These are phyloP conservation scores for Begonia fuchsioides DNA, from an alignment of 306 rosid species.

Conservation along the genomic window DNA sequence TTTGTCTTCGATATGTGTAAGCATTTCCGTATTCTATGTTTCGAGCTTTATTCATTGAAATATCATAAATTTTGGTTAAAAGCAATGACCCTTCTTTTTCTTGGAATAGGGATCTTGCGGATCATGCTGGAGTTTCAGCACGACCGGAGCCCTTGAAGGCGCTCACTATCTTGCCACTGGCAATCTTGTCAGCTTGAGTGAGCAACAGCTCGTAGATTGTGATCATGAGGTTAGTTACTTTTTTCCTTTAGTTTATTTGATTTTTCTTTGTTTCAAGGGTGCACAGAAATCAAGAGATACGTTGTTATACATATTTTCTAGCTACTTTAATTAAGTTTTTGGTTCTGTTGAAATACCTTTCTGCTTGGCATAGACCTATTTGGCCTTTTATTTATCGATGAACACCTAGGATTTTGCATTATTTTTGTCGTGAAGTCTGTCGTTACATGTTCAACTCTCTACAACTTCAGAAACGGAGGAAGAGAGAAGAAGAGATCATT, in stretches of 20 bases:
- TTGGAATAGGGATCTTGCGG: constrained; percentile 76
- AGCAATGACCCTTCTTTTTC: constrained; percentile 1
- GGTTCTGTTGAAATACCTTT: no score
- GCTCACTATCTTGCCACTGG: constrained; percentile 77
- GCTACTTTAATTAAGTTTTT: no score
- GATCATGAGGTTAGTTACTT: constrained; percentile 65
- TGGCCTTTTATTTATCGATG: no score
- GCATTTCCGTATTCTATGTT: not conserved
- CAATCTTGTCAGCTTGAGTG: constrained; percentile 87
- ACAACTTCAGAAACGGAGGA: no score
- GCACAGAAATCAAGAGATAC: no score
- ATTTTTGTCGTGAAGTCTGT: no score
- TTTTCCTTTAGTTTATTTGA: not conserved
- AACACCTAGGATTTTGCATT: no score
- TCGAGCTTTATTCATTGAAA: not conserved
- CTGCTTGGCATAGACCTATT: no score
- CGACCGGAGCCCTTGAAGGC: constrained; percentile 95
- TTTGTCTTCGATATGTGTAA: not conserved
- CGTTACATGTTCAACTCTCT: no score
- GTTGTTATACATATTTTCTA: no score
- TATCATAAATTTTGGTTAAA: not conserved
- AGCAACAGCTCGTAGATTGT: constrained; percentile 96
- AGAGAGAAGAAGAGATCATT: no score
- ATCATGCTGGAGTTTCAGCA: constrained; percentile 96
- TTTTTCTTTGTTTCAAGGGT: not conserved